Conservation (phyloP, 1,139 yeast species). For the Scheffersomyces stambukii region DNA sequence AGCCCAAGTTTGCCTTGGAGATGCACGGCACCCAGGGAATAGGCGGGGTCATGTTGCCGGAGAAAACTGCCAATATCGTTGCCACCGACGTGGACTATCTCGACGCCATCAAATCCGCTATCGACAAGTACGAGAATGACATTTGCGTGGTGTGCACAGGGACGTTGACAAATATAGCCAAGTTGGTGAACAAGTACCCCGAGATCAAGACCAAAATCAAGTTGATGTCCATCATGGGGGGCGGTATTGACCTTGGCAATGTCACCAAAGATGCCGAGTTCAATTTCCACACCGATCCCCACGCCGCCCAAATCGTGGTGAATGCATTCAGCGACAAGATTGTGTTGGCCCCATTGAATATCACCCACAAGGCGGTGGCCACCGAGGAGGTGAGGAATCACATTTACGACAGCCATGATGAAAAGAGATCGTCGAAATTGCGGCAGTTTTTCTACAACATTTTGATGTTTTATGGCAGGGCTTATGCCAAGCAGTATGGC, state of each 20-base stretch:
- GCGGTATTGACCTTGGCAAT: slow-evolving; percentile 51
- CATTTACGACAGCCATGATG: slow-evolving; percentile 17
- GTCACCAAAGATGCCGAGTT: slow-evolving; percentile 66
- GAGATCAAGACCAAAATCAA: slow-evolving; percentile 42
- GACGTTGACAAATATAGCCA: slow-evolving; percentile 65
- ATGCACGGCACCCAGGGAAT: slow-evolving; percentile 76
- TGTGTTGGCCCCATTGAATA: slow-evolving; percentile 60
- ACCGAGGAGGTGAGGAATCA: slow-evolving; percentile 37
- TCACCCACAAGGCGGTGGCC: slow-evolving; percentile 69
- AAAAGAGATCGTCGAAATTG: slow-evolving; percentile 25
- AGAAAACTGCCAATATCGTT: slow-evolving; percentile 31
- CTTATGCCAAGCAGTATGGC: slow-evolving; percentile 43
- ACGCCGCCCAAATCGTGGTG: slow-evolving; percentile 59
- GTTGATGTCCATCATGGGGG: slow-evolving; percentile 71
- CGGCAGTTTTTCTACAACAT: slow-evolving; percentile 56
- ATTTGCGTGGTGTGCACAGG: slow-evolving; percentile 67
- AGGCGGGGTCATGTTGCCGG: slow-evolving; percentile 65
- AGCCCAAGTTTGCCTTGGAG: slow-evolving; percentile 50
- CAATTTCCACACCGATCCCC: slow-evolving; percentile 72
- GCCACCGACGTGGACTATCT: slow-evolving; percentile 42
- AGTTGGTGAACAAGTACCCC: slow-evolving; percentile 50
- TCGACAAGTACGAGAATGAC: slow-evolving; percentile 36
- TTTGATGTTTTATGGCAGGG: slow-evolving; percentile 49
- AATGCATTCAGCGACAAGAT: slow-evolving; percentile 44
- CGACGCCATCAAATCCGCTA: slow-evolving; percentile 55